A percentile compares a stretch with the other conserved stretches of the same genome.
phyloP scores from a whole-genome alignment of 139 green algal species.

The Closterium sp. region DNA sequence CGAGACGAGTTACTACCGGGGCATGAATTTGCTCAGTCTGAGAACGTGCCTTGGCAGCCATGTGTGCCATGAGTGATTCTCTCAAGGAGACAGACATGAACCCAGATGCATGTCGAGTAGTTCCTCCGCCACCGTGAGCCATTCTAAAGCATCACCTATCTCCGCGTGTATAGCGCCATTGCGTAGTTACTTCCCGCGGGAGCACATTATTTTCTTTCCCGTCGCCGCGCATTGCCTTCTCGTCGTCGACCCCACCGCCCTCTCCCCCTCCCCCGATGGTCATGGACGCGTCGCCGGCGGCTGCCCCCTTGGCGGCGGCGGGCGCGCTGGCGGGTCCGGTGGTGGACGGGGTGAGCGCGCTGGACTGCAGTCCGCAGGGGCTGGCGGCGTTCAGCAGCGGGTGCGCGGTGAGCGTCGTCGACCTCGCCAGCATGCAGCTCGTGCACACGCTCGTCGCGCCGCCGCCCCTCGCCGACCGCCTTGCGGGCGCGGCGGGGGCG shows the following conservation, averaged over 20 bases:
- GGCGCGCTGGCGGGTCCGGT: constrained; percentile 26
- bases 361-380: constrained; percentile 34
- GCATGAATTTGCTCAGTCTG: too few relatives aligned
- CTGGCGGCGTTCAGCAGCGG: constrained; percentile 32
- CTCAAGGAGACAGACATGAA: too few relatives aligned
- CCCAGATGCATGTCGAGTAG: too few relatives aligned
- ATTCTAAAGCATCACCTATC: too few relatives aligned
- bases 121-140: too few relatives aligned
- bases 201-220: too few relatives aligned
- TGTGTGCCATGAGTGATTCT: too few relatives aligned
- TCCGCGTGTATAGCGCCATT: too few relatives aligned
- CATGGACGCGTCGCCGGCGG: not conserved
- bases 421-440: constrained; percentile 36
- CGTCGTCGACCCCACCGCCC: not conserved
- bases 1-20: too few relatives aligned
- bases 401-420: constrained; percentile 11
- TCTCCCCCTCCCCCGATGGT: not conserved
- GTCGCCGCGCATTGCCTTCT: not conserved
- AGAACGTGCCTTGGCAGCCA: too few relatives aligned
- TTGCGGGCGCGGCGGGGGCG: too few relatives aligned
- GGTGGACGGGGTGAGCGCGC: constrained; percentile 19
- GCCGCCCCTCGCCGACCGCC: not conserved
- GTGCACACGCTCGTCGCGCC: constrained; percentile 35
- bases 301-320: not conserved
- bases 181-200: too few relatives aligned